Evolutionary conservation across 306 rosid genomes (phyloP), one percentile per base, ranked within the genome.

Genomic region (Malus sieversii): DNA sequence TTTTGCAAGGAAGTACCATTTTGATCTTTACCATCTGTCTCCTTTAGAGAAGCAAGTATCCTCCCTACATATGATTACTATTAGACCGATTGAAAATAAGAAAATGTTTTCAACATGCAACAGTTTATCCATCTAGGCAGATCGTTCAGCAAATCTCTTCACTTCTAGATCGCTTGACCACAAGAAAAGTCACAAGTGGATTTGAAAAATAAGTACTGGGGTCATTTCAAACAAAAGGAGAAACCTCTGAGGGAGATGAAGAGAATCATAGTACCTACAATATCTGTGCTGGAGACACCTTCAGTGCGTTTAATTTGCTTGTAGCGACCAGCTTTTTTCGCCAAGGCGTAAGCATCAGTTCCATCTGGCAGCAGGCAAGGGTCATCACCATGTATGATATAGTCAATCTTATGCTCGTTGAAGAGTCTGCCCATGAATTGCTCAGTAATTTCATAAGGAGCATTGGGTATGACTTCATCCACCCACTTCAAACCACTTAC

Each of bases 311-410:
- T 96, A 64, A 96, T 96, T 86, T 96, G 97, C 91, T 90, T 96
- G 92, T 92, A 96, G 30, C 99, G 98, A 16, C 99, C 97, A 83
- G 88, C 98, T 85, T 83, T 89, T 84, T 96, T 96, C 66, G 99
- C 99, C 72, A 92, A 88, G 64, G 94, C 98, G 80, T 96, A 96
- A 81, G 99, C 98, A 90, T 96, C 99, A 63, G 97, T 92, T 81
- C 99, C 99, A 72, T 96, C 99, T 53, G 99, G 98, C 87, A 96
- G 99, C 77, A 96, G 81, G 91, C 99, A 96, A 75, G 99, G 99
- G 82, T 96, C 99, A 80, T 96, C 99, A n/a, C 99, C 99, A 51
- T 96, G 99, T 79, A 96, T 92, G 82, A 96, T 90, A 73, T 89
- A 96, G 79, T 96, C 99, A 77, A 96, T 93, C 75, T 90, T 96